A percentile compares a stretch with the other conserved stretches of the same genome.
Conservation (phyloP, 1,284 basidiomycete genomes). For the Cyathus pygmaeus region DNA sequence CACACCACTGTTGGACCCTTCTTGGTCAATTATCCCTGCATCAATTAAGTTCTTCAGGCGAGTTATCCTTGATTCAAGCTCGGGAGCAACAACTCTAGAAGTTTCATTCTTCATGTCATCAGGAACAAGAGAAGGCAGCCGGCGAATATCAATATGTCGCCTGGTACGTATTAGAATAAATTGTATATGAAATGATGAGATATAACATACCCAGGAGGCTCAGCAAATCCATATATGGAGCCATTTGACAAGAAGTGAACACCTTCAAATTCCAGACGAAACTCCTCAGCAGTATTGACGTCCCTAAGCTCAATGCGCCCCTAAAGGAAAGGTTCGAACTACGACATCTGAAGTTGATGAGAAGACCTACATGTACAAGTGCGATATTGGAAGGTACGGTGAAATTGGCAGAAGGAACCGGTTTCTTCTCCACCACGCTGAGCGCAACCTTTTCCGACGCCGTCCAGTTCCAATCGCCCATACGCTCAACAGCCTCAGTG, state of each 20-base stretch:
- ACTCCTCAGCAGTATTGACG: slow-evolving; percentile 58
- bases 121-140: slow-evolving; percentile 73
- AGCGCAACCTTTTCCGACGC: slow-evolving; percentile 68
- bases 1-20: slow-evolving; percentile 47
- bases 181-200: slow-evolving; percentile 2
- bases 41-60: slow-evolving; percentile 72
- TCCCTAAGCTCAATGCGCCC: slow-evolving; percentile 77
- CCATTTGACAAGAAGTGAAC: slow-evolving; percentile 84
- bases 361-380: slow-evolving; percentile 67
- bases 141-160: slow-evolving; percentile 70
- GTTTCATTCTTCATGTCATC: slow-evolving; percentile 65
- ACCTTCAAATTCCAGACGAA: slow-evolving; percentile 79
- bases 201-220: slow-evolving; percentile 67
- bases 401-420: slow-evolving; percentile 37
- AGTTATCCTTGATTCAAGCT: slow-evolving; percentile 68
- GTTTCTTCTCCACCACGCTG: slow-evolving; percentile 71
- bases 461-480: slow-evolving; percentile 78
- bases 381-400: slow-evolving; percentile 57
- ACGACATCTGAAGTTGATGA: background rate
- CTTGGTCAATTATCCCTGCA: slow-evolving; percentile 66
- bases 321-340: slow-evolving; percentile 46
- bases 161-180: slow-evolving; percentile 39
- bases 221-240: slow-evolving; percentile 79
- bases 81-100: slow-evolving; percentile 69
- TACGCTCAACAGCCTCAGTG: slow-evolving; percentile 56